These are phyloP conservation scores for Metroxylon sagu DNA, from an alignment of 176 grass and related monocot species.

Conservation along the genomic window DNA sequence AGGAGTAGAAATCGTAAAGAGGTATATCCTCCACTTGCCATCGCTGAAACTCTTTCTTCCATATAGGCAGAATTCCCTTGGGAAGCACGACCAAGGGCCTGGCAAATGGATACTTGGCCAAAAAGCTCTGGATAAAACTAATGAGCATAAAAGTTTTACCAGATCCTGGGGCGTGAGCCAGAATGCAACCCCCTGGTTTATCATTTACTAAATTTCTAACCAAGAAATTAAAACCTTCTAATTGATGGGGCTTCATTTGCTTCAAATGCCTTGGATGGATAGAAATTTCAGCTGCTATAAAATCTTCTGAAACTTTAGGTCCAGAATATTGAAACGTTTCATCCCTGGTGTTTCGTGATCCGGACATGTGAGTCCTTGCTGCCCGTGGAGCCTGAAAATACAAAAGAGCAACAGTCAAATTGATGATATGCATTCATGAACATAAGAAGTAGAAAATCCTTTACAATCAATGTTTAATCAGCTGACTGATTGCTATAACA, in stretches of 20 bases:
- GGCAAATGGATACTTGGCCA: slow-evolving; percentile 73
- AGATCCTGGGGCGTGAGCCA: slow-evolving; percentile 93
- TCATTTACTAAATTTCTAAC: slow-evolving; percentile 74
- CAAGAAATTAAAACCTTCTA: slow-evolving; percentile 88
- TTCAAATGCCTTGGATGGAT: slow-evolving; percentile 88
- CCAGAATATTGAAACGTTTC: slow-evolving; percentile 30
- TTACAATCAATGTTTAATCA: no score
- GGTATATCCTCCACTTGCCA: slow-evolving; percentile 95
- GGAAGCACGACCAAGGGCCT: slow-evolving; percentile 84
- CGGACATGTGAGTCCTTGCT: slow-evolving; percentile 31
- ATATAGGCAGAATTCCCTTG: slow-evolving; percentile 80
- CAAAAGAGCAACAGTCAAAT: background rate
- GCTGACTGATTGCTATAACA: no score
- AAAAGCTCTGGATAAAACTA: slow-evolving; percentile 95
- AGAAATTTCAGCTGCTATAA: slow-evolving; percentile 47
- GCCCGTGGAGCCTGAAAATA: slow-evolving; percentile 52
- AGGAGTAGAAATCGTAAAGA: slow-evolving; percentile 83
- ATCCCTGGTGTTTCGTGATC: slow-evolving; percentile 32
- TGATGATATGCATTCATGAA: no score
- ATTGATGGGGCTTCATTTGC: slow-evolving; percentile 76
- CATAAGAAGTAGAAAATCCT: no score
- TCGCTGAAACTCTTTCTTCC: slow-evolving; percentile 71
- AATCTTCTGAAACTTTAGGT: slow-evolving; percentile 52
- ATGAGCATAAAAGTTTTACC: slow-evolving; percentile 98
- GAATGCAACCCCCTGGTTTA: slow-evolving; percentile 87